Evolutionary conservation across 768 basidiomycete genomes (phyloP).

Genomic region (Clitopilus hobsonii): DNA sequence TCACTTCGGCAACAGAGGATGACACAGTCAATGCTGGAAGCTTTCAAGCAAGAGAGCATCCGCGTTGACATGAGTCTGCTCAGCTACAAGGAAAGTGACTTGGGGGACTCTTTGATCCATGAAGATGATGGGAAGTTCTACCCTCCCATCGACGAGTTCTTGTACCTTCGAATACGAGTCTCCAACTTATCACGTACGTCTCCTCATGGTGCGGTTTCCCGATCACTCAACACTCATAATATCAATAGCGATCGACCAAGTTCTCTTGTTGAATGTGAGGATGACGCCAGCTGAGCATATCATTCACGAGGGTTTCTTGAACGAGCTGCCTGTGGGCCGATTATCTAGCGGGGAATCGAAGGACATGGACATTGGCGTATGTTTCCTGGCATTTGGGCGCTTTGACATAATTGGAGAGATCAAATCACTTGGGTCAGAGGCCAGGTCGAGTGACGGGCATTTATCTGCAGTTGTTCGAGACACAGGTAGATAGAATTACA

Average conservation of each 20-base stretch:
- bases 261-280: constrained; percentile 49
- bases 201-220: neutral
- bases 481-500: constrained; percentile 10
- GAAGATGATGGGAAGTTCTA: constrained; percentile 38
- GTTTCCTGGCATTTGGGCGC: constrained; percentile 67
- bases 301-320: constrained; percentile 62
- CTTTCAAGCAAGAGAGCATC: constrained; percentile 64
- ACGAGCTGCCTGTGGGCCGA: constrained; percentile 60
- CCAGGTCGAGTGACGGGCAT: constrained; percentile 34
- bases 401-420: constrained; percentile 52
- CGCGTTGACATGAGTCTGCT: constrained; percentile 52
- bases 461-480: constrained; percentile 31
- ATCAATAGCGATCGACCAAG: constrained; percentile 42
- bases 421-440: constrained; percentile 25
- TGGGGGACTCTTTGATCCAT: constrained; percentile 15
- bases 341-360: constrained; percentile 50
- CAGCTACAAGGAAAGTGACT: constrained; percentile 18
- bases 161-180: constrained; percentile 52
- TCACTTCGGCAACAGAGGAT: constrained; percentile 76
- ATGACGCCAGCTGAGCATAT: constrained; percentile 60
- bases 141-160: constrained; percentile 56
- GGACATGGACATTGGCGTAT: constrained; percentile 52
- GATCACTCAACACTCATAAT: constrained; percentile 2
- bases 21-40: constrained; percentile 74
- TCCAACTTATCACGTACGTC: constrained; percentile 65